phyloP scores from a whole-genome alignment of 2,329 filamentous ascomycete species.

The Colletotrichum orchidophilum region DNA sequence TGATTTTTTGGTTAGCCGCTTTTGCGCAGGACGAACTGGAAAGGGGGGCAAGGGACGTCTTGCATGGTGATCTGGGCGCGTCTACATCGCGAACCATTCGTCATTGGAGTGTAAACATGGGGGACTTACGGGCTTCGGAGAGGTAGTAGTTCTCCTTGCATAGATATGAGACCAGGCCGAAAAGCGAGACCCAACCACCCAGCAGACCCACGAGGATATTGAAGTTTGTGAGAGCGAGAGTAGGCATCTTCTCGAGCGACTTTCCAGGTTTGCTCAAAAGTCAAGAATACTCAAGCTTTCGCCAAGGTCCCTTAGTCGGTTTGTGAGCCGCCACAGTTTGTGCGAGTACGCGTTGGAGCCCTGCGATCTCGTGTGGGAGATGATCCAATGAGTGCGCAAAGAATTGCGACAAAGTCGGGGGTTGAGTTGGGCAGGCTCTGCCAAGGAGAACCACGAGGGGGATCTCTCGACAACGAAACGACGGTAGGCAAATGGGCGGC shows the following conservation, averaged over 20 bases:
- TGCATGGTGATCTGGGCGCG: background rate
- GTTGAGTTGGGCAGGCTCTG: no score
- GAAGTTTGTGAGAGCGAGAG: slow-evolving; percentile 60
- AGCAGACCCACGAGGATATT: slow-evolving; percentile 84
- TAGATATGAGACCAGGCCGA: slow-evolving; percentile 88
- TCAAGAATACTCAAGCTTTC: slow-evolving; percentile 29
- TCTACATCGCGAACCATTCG: background rate
- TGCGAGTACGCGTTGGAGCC: background rate
- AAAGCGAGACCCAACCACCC: slow-evolving; percentile 90
- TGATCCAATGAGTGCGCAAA: slow-evolving; percentile 10
- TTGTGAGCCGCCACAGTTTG: background rate
- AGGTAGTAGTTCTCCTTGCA: slow-evolving; percentile 91
- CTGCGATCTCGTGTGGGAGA: slow-evolving; percentile 5
- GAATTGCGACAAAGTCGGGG: background rate
- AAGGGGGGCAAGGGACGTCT: background rate
- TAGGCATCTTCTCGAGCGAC: slow-evolving; percentile 49
- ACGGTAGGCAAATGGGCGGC: no score
- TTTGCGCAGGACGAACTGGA: slow-evolving; percentile 4
- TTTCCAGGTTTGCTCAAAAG: background rate
- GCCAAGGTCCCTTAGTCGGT: slow-evolving; percentile 14
- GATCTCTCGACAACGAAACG: background rate
- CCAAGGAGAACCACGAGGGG: background rate
- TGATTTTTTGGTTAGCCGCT: slow-evolving; percentile 14
- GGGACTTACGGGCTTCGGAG: slow-evolving; percentile 81
- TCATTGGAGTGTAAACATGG: background rate